Percentiles rank a stretch among this genome's conserved stretches.
These are phyloP conservation scores for Wallemia ichthyophaga DNA, from an alignment of 1,284 basidiomycete species.

Conservation along the genomic window DNA sequence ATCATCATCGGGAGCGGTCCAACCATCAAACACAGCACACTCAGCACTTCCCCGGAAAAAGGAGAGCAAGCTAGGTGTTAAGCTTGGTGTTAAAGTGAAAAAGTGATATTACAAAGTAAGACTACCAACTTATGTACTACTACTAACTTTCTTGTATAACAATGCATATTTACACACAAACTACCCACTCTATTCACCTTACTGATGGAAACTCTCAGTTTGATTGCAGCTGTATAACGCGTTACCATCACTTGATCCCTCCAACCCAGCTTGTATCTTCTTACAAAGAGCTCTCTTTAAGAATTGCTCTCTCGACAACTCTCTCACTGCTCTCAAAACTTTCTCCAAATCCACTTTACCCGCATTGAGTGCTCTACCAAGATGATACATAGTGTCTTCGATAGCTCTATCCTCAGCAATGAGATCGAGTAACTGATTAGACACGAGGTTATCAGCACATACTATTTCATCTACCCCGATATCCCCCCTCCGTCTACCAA, in stretches of 20 bases:
- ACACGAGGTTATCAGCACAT: slow-evolving; percentile 75
- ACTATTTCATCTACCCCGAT: slow-evolving; percentile 73
- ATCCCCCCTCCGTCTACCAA: slow-evolving; percentile 39
- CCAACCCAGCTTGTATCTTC: slow-evolving; percentile 10
- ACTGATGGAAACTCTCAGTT: not conserved
- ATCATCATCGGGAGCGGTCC: no score
- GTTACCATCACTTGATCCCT: not conserved
- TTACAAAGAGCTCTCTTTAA: slow-evolving; percentile 26
- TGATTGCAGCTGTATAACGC: not conserved
- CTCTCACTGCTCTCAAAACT: slow-evolving; percentile 61
- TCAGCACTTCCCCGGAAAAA: slow-evolving; percentile 26
- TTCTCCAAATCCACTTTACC: slow-evolving; percentile 74
- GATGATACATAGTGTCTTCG: slow-evolving; percentile 90
- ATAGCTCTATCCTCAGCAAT: slow-evolving; percentile 97
- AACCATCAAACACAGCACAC: slow-evolving; percentile 13
- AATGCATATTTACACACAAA: not conserved
- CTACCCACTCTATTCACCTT: no score
- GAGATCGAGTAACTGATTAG: slow-evolving; percentile 77
- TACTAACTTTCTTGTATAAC: no score
- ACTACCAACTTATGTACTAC: no score
- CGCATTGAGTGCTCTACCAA: slow-evolving; percentile 70
- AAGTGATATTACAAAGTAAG: no score
- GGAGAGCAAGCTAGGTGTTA: slow-evolving; percentile 11
- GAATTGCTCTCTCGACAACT: slow-evolving; percentile 76
- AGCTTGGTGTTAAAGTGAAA: slow-evolving; percentile 16